Evolutionary conservation across 495 filamentous ascomycete genomes (phyloP), one percentile per base, ranked within the genome.

Genomic region (Annulohypoxylon stygium): DNA sequence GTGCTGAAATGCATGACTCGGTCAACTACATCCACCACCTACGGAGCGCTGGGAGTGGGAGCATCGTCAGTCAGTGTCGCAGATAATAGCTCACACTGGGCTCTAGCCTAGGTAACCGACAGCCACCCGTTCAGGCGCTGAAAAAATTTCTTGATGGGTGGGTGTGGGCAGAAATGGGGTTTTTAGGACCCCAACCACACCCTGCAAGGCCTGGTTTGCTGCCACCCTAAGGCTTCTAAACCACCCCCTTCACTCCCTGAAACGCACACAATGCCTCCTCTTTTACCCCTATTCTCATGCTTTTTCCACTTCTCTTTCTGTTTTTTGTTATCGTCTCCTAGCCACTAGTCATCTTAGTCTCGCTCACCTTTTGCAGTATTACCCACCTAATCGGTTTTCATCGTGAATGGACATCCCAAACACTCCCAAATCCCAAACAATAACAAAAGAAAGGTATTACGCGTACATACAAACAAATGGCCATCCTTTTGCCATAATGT

Each of bases 1-100:
- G n/a, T 48, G 64, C 33, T 26, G 45, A 73, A 60, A 73, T 61
- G 70, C 75, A 77, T 75, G 77, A 79, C 75, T 79, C 77, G 77
- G 70, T 74, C 73, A 51, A 69, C 61, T 58, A 75, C 75, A 69
- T 71, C 39, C 71, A 43, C 67, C 58, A 16, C 25, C 62, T 43
- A 74, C 71, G 66, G 54, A 43, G 39, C 4, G 39, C 39, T 43
- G 39, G 39, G 39, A 73, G 37, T 47, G n/a, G 43, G 70, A 61
- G 69, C 67, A 67, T 67, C 71, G 67, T 67, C 72, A 75, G 67
- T 68, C 63, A 67, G 64, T 75, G 14, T 61, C 37, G 36, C 45
- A 57, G n/a, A 45, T 30, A 50, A 60, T 11, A 68, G 51, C 37
- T 67, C 67, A 65, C 72, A 75, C 72, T 75, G 72, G 67, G 72